Conservation (phyloP, 352 stramenopile species). For the Phytopythium aichiense region DNA sequence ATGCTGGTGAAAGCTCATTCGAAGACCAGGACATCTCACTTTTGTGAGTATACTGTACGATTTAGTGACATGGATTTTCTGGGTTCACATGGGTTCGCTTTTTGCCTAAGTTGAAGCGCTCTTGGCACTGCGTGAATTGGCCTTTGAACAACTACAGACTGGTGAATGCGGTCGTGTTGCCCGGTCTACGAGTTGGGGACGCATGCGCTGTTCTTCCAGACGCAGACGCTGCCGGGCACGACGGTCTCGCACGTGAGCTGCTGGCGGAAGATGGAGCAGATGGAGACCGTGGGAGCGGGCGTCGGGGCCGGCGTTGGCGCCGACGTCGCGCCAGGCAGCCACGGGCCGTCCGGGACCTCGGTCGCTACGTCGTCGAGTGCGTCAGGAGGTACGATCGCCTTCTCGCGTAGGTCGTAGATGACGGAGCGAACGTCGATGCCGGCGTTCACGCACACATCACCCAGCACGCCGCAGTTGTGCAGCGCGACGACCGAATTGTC, state of each 20-base stretch:
- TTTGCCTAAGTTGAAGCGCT: no score
- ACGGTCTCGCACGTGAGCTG: slow-evolving; percentile 25
- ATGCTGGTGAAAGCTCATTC: no score
- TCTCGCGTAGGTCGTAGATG: slow-evolving; percentile 22
- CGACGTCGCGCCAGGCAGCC: slow-evolving; percentile 16
- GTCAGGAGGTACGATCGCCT: slow-evolving; percentile 20
- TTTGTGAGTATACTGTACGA: no score
- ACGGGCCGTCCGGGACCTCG: slow-evolving; percentile 18
- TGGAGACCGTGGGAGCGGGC: slow-evolving; percentile 17
- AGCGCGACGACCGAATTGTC: slow-evolving; percentile 46
- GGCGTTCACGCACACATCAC: slow-evolving; percentile 21
- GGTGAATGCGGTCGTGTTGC: not conserved
- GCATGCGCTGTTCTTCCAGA: slow-evolving; percentile 14
- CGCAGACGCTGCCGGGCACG: slow-evolving; percentile 21
- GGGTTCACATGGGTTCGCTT: no score
- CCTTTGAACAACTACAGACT: not conserved
- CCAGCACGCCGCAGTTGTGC: slow-evolving; percentile 39
- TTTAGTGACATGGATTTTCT: no score
- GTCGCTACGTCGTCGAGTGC: slow-evolving; percentile 19
- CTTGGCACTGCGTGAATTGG: slow-evolving; percentile 4
- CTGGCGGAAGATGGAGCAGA: slow-evolving; percentile 25
- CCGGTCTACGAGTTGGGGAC: slow-evolving; percentile 13
- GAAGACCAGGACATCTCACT: no score
- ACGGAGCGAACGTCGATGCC: slow-evolving; percentile 31
- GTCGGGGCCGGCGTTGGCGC: slow-evolving; percentile 23